Conservation (phyloP, 352 stramenopile genomes). For the Pythium aphanidermatum region DNA sequence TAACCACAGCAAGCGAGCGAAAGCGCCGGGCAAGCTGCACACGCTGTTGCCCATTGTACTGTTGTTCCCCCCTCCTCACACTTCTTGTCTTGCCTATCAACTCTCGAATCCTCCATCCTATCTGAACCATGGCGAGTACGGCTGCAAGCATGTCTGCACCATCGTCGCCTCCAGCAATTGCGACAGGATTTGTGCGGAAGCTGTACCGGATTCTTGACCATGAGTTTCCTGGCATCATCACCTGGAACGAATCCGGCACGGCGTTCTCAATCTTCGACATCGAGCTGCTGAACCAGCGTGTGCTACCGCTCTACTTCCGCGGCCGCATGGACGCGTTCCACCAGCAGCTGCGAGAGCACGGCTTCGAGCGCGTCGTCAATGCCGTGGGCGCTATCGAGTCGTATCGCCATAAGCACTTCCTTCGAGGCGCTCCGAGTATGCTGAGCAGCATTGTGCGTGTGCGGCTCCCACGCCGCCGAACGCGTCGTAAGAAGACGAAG, state of each 20-base stretch:
- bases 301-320: slow-evolving; percentile 66
- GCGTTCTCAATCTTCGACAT: slow-evolving; percentile 51
- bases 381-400: slow-evolving; percentile 5
- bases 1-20: slow-evolving; percentile 15
- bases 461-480: slow-evolving; percentile 10
- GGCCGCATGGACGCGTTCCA: slow-evolving; percentile 53
- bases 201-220: slow-evolving; percentile 71
- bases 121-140: neutral
- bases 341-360: slow-evolving; percentile 66
- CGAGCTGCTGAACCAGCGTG: slow-evolving; percentile 32
- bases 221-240: slow-evolving; percentile 43
- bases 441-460: slow-evolving; percentile 17
- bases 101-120: neutral
- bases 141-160: neutral
- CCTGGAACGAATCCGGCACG: slow-evolving; percentile 43
- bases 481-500: slow-evolving; percentile 12
- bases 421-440: slow-evolving; percentile 12
- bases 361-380: slow-evolving; percentile 27
- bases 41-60: slow-evolving; percentile 2
- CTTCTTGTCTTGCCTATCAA: neutral
- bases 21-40: slow-evolving; percentile 3
- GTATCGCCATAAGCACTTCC: slow-evolving; percentile 14
- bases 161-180: slow-evolving; percentile 26
- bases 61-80: neutral
- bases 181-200: slow-evolving; percentile 66